Percentiles rank a stretch among this genome's conserved stretches.
Conservation (phyloP, 805 yeast genomes). For the Candida dendrica region DNA sequence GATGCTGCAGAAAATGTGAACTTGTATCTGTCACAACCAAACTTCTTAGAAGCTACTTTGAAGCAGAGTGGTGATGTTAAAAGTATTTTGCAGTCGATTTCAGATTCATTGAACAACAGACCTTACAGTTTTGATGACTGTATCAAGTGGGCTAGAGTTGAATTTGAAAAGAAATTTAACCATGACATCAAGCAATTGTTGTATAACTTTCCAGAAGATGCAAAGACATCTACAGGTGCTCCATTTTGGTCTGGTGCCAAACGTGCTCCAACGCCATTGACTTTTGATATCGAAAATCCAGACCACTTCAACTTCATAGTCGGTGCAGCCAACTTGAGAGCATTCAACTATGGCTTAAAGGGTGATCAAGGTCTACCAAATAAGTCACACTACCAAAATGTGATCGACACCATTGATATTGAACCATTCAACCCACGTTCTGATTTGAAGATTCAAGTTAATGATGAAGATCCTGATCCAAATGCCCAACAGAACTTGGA, state of each 20-base stretch:
- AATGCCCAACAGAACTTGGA: constrained; percentile 47
- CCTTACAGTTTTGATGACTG: constrained; percentile 92
- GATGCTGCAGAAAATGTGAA: constrained; percentile 94
- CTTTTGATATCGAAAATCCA: constrained; percentile 64
- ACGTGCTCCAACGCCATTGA: constrained; percentile 87
- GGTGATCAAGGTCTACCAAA: constrained; percentile 55
- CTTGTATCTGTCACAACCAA: constrained; percentile 82
- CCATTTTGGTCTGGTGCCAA: constrained; percentile 98
- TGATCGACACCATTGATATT: constrained; percentile 41
- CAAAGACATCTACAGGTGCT: constrained; percentile 81
- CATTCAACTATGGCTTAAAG: constrained; percentile 82
- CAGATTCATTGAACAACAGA: constrained; percentile 67
- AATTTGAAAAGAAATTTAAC: constrained; percentile 79
- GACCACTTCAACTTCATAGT: constrained; percentile 80
- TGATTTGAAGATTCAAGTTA: constrained; percentile 74
- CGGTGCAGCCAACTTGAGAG: constrained; percentile 88
- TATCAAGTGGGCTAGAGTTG: constrained; percentile 87
- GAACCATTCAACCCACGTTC: constrained; percentile 70
- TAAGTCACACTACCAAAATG: constrained; percentile 42
- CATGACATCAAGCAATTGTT: constrained; percentile 85
- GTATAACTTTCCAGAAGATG: constrained; percentile 92
- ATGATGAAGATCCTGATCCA: constrained; percentile 85
- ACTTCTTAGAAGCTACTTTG: constrained; percentile 84
- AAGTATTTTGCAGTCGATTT: constrained; percentile 74
- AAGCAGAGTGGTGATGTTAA: constrained; percentile 91